Base-by-base conservation (phyloP, 1,284 basidiomycete genomes). In the Puccinia coronata region DNA sequence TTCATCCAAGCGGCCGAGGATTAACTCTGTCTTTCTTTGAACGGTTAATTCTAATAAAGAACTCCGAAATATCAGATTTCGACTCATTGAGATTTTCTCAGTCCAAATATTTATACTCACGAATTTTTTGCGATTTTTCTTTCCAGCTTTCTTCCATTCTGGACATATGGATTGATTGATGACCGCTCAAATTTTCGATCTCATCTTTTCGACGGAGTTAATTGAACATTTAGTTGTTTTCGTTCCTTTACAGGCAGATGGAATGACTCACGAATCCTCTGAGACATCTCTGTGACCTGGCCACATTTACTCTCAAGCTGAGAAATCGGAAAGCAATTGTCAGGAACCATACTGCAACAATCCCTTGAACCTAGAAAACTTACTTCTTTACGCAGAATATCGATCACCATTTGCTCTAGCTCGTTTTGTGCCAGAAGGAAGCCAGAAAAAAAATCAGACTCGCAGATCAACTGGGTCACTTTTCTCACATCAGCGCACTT, bases 321-420 rank as follows among this genome's bases (percentile, higher is more conserved):
- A 25, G 11, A 34, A 41, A 53, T 70, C 39, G 25, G 18, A 1
- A 23, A 39, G 23, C 11, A 41, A 36, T 2, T 39, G n/a, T 14
- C 51, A 14, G 12, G 31, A 36, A 65, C 39, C 41, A 25, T 51
- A 18, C 34, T 6, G 36, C 2, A 31, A 63, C 18, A 23, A 9
- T 16, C 1, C 34, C 18, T 39, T 63, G 11, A 25, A 2, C 49
- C 16, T 34, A 77, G 9, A 4, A 20, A 12, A n/a, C 43, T 57
- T 47, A 79, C 76, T 43, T 79, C 65, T n/a, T 53, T 65, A 20
- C 76, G 61, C 23, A 79, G 65, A 25, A 79, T 79, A 18, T 79
- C 65, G 36, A 79, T 79, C 34, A 79, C 76, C 41, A 41, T 25
- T 70, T 79, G 76, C 25, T 79, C 76, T 79, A 53, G 25, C 4